These are phyloP conservation scores for Crithidia expoeki DNA, from an alignment of 208 protist species.

Conservation along the genomic window DNA sequence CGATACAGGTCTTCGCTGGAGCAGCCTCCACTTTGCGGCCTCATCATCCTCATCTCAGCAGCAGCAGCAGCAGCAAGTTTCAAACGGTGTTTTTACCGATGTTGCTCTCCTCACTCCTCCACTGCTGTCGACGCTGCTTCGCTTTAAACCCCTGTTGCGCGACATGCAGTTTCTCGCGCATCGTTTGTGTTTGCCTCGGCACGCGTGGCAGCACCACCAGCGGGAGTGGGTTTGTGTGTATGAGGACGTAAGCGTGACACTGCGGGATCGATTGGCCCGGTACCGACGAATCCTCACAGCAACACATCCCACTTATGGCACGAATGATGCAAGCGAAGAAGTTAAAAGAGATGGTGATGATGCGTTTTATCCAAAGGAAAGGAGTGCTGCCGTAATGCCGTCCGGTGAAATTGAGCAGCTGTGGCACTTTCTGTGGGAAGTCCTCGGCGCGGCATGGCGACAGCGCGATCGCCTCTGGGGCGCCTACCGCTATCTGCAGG, in stretches of 20 bases:
- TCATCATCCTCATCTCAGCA: too few relatives aligned
- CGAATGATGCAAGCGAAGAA: background rate
- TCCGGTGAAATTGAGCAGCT: conserved; percentile 35
- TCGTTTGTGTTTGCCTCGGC: conserved; percentile 55
- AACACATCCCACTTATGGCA: too few relatives aligned
- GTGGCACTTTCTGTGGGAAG: conserved; percentile 62
- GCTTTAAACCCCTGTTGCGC: conserved; percentile 48
- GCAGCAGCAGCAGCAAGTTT: background rate
- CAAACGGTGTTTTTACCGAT: background rate
- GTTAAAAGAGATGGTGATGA: background rate
- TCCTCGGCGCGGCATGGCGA: conserved; percentile 72
- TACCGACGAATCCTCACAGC: conserved; percentile 25
- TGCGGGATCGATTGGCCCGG: conserved; percentile 54
- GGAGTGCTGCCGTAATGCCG: conserved; percentile 30
- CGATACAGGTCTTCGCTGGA: too few relatives aligned
- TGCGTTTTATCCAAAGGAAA: too few relatives aligned
- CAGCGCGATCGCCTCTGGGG: conserved; percentile 70
- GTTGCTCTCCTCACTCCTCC: conserved; percentile 9
- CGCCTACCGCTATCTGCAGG: conserved; percentile 40
- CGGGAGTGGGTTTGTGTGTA: conserved; percentile 68
- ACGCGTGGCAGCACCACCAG: conserved; percentile 59
- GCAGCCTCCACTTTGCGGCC: too few relatives aligned
- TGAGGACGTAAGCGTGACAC: conserved; percentile 63
- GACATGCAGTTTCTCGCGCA: conserved; percentile 53
- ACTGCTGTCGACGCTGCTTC: conserved; percentile 49